Base-by-base conservation (phyloP, 2,329 filamentous ascomycete genomes). In the Teratosphaeria zuluensis region DNA sequence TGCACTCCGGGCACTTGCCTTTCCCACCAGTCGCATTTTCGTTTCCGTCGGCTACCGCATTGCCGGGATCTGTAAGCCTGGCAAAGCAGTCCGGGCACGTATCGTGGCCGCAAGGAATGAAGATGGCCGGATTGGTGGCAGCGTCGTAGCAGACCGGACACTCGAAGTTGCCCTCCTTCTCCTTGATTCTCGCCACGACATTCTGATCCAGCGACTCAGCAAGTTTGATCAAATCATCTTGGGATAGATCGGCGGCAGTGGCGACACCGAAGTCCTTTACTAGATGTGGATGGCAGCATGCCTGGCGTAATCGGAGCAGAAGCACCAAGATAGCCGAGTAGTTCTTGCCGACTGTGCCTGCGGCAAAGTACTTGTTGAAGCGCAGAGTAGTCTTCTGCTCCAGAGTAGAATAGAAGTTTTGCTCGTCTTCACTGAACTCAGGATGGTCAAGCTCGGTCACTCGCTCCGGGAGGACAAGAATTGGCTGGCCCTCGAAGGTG, bases 101-200 rank as follows among this genome's bases (percentile, higher is more conserved):
- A 60, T 86, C 84, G 68, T 96, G 91, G 1, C 91, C 91, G 68
- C 91, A 96, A 1, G 90, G 90, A 56, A 90, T 79, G 71, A 92
- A 87, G 62, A 95, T 89, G 2, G 82, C 82, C 0, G 89, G 88
- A 62, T 92, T 91, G 14, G 81, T 78, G 6, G 87, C 83, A 2
- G 79, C 84, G 66, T 96, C 91, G 59, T 88, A 86, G 70, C 91
- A 96, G 21, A 94, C 85, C 0, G 89, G 89, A 67, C 91, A 95
- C 69, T 92, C 87, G 55, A 92, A 89, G 1, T 69, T 67, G 21
- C 78, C 81, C 1, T 84, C 78, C 5, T 77, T 74, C 12, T 76
- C 74, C 62, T 78, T 87, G 68, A 94, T 80, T 6, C 89, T 83
- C n/a, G 76, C 68, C 19, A 95, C 78, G 12, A 90, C 87, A 2